These are phyloP conservation scores for Phlebiopsis flavidoalba DNA, from an alignment of 768 basidiomycete genomes.

Conservation along the genomic window DNA sequence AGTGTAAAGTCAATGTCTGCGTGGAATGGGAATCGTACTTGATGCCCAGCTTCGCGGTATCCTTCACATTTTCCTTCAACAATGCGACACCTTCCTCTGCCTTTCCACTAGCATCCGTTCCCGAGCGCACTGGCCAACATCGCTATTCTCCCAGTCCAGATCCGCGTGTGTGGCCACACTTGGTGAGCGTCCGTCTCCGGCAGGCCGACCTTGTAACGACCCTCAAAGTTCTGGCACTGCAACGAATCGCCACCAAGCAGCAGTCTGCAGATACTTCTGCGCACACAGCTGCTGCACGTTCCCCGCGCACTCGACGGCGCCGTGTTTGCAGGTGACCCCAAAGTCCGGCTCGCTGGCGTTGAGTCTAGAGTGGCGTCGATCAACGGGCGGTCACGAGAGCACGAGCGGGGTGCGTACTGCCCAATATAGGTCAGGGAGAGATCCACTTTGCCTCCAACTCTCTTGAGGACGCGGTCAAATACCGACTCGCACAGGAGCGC, in stretches of 20 bases:
- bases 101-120: conserved; percentile 56
- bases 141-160: conserved; percentile 64
- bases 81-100: conserved; percentile 60
- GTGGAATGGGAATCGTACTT: conserved; percentile 37
- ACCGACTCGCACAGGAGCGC: conserved; percentile 76
- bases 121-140: conserved; percentile 54
- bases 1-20: not conserved
- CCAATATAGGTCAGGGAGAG: conserved; percentile 71
- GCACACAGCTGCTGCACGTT: conserved; percentile 89
- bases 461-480: conserved; percentile 65
- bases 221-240: conserved; percentile 73
- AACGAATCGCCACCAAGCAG: conserved; percentile 83
- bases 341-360: conserved; percentile 63
- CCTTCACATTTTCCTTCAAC: conserved; percentile 52
- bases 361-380: conserved; percentile 34
- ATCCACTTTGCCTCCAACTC: conserved; percentile 60
- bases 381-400: not conserved
- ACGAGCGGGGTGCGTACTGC: conserved; percentile 41
- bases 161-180: conserved; percentile 60
- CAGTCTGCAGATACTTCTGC: conserved; percentile 46
- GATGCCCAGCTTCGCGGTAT: conserved; percentile 44
- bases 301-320: conserved; percentile 75
- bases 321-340: conserved; percentile 82
- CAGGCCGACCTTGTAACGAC: conserved; percentile 56
- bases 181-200: conserved; percentile 56